Base-by-base conservation (phyloP, 805 yeast genomes). In the Nakazawaea sp. region DNA sequence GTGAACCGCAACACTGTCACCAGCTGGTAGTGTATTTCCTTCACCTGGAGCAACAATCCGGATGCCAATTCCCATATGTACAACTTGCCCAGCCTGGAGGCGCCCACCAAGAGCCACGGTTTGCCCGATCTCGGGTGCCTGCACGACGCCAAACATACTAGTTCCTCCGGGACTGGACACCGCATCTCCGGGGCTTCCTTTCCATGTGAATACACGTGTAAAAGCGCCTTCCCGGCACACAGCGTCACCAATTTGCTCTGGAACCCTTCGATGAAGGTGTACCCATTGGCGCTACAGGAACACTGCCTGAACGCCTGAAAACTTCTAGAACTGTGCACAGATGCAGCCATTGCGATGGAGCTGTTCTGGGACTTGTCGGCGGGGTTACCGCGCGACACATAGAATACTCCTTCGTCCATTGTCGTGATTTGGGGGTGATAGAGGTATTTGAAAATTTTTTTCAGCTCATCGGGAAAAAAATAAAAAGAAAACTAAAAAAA, bases 51-150 rank as follows among this genome's bases (percentile, higher is more conserved):
- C 32, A 92, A 64, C 18, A 74, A 59, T 0, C 97, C 97, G 2
- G 92, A 81, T 8, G 68, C 57, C 35, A 89, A 52, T 48, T 87
- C 95, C 97, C 97, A 90, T 1, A 89, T 56, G 51, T 83, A 83
- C 12, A 92, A 44, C 45, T 78, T 73, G 10, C 97, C 97, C n/a
- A 80, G 51, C 41, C 64, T 53, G 36, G 92, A 69, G 42, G 90
- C 88, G 30, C 81, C 95, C 5, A 77, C 80, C 18, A 92, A 56
- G 27, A 84, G 52, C 70, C 82, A 80, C 4, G 45, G 33, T 18
- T 46, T 45, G 23, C 43, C 35, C 13, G 44, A 44, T 13, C 47
- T 44, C 8, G 56, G 56, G 47, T 62, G 40, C 28, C 61, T 64
- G 47, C 61, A 61, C 4, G 74, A 48, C 0, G 72, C 62, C 33